Percentiles rank a stretch among this genome's conserved stretches.
These are phyloP conservation scores for Cucumis cinereus DNA, from an alignment of 306 rosid species.

Conservation along the genomic window DNA sequence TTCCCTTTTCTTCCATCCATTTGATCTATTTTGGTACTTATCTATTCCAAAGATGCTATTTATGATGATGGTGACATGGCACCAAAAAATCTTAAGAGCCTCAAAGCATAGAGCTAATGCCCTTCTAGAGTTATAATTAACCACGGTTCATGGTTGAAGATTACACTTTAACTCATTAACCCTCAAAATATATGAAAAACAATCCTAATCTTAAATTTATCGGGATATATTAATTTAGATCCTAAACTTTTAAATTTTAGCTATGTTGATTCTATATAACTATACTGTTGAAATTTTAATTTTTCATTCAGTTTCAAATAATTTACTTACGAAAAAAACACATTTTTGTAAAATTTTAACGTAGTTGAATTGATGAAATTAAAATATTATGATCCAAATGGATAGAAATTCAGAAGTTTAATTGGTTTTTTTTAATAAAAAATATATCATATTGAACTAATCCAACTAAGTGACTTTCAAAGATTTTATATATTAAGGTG, in stretches of 20 bases:
- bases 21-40: background rate
- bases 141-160: background rate
- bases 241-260: too few relatives aligned
- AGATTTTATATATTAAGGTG: background rate
- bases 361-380: too few relatives aligned
- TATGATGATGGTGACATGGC: conserved; percentile 3
- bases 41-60: conserved; percentile 1
- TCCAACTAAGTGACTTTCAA: background rate
- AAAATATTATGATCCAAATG: too few relatives aligned
- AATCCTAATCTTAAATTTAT: too few relatives aligned
- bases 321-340: too few relatives aligned
- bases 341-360: too few relatives aligned
- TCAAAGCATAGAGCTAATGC: background rate
- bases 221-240: too few relatives aligned
- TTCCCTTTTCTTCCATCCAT: background rate
- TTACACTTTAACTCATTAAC: background rate
- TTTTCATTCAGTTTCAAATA: too few relatives aligned
- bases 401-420: too few relatives aligned
- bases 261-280: too few relatives aligned
- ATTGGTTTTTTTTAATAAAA: background rate
- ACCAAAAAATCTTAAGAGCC: background rate
- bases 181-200: too few relatives aligned
- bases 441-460: background rate
- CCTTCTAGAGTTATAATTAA: background rate
- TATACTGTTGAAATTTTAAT: too few relatives aligned